Conservation (phyloP, 768 basidiomycete genomes). For the Trametes sanguinea region DNA sequence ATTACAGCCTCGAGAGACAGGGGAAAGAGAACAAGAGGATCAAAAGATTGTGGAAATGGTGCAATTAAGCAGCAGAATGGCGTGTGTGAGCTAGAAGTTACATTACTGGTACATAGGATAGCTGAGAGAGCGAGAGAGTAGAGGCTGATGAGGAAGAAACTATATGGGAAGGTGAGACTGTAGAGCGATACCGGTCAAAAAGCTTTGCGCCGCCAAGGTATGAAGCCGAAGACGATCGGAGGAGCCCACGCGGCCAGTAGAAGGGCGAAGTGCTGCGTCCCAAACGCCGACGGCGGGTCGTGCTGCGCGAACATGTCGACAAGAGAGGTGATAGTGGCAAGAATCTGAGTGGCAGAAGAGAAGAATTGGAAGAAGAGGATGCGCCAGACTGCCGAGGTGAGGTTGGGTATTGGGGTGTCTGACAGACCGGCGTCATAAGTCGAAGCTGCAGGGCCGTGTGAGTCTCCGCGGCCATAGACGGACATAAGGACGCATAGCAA, state of each 20-base stretch:
- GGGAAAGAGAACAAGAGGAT: background rate
- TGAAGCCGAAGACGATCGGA: slow-evolving; percentile 51
- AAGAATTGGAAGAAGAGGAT: slow-evolving; percentile 60
- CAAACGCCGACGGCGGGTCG: slow-evolving; percentile 58
- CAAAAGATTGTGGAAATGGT: slow-evolving; percentile 1
- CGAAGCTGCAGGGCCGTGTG: slow-evolving; percentile 17
- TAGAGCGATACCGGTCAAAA: background rate
- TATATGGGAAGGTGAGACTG: background rate
- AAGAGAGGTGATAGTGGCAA: slow-evolving; percentile 44
- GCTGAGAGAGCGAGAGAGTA: background rate
- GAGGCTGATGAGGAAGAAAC: background rate
- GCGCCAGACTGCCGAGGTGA: slow-evolving; percentile 41
- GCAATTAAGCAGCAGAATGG: slow-evolving; percentile 17
- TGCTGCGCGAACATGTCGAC: slow-evolving; percentile 52
- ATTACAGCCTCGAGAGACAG: slow-evolving; percentile 1
- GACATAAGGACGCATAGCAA: slow-evolving; percentile 9
- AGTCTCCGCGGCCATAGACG: slow-evolving; percentile 9
- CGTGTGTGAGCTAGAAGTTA: slow-evolving; percentile 22
- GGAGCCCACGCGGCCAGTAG: slow-evolving; percentile 64
- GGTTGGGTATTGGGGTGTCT: slow-evolving; percentile 18
- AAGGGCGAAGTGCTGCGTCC: slow-evolving; percentile 65
- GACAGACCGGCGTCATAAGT: slow-evolving; percentile 21
- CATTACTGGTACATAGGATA: slow-evolving; percentile 23
- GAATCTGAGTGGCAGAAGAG: slow-evolving; percentile 24
- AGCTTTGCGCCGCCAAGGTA: slow-evolving; percentile 17